Base-by-base conservation (phyloP, 192 early-diverging fungal species). In the Allomyces macrogynus region DNA sequence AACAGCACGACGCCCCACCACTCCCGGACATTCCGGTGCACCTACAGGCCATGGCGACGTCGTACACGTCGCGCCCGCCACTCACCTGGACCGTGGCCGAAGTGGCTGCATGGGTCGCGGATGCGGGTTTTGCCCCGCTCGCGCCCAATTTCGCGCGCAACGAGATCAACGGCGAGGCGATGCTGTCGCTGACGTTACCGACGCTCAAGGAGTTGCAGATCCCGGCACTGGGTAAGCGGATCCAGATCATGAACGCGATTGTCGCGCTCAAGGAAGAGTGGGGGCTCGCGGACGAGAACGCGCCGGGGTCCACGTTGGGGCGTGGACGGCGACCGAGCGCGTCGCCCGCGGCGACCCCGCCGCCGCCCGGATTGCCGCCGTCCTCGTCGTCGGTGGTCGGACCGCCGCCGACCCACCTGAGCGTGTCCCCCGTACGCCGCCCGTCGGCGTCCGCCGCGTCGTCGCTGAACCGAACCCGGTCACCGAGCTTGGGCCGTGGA, bases 161-260 rank as follows among this genome's bases (percentile, higher is more conserved):
- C 62, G 81, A 81, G 49, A 82, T 88, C 63, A 81, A 78, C 25
- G 86, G 86, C 60, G 80, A 80, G 57, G 72, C 77, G n/a, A 71
- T 88, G 5, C 25, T 88, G 0, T 80, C 81, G 26, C 64, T 86
- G 18, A 80, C 77, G 62, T 71, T 88, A 20, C 76, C 79, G 43
- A 74, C 78, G 18, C 69, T 88, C 10, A 84, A 85, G 63, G 85
- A 88, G 62, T 64, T 88, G 20, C 80, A 85, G 23, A 80, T 88
- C 49, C 75, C 64, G 49, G 75, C 80, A 3, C 81, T 83, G 64
- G 81, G 81, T 24, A 82, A 84, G 67, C 76, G 86, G 0, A 78
- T 81, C 66, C 80, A 84, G 26, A 73, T 88, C 42, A 81, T 87
- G 77, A 81, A 76, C 25, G 74, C 78, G 57, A 88, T 88, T 60